Evolutionary conservation across 164 flowering plant species (phyloP).

Genomic region (Chimonanthus salicifolius): DNA sequence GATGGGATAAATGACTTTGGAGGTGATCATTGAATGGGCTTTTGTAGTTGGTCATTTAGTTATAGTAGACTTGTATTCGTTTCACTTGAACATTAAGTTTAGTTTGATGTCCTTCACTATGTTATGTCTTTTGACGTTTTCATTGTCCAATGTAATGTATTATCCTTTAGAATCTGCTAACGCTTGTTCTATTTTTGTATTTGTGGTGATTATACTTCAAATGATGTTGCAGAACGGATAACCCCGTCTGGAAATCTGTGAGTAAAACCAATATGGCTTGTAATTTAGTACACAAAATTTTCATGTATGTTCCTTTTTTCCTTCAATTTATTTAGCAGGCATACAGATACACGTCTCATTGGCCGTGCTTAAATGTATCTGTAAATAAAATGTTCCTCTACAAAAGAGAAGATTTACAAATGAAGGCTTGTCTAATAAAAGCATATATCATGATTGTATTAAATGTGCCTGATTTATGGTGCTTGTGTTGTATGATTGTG

Average conservation of each 20-base stretch:
- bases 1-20: neutral
- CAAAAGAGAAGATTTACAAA: too few relatives aligned
- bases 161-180: neutral
- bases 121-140: neutral
- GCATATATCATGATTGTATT: too few relatives aligned
- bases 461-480: too few relatives aligned
- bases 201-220: neutral
- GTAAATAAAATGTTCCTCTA: too few relatives aligned
- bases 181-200: neutral
- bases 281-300: neutral
- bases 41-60: neutral
- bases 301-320: neutral
- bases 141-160: neutral
- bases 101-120: neutral
- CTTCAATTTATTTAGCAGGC: neutral
- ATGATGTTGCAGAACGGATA: constrained; percentile 57
- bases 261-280: constrained; percentile 22
- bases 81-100: neutral
- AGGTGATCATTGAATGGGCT: neutral
- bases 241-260: constrained; percentile 88
- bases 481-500: too few relatives aligned
- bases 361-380: too few relatives aligned
- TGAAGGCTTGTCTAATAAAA: too few relatives aligned
- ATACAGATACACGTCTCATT: neutral
- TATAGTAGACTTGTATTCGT: neutral